Evolutionary conservation across 2,329 filamentous ascomycete species (phyloP), one percentile per base, ranked within the genome.

Genomic region (Chrysoporthe austroafricana): DNA sequence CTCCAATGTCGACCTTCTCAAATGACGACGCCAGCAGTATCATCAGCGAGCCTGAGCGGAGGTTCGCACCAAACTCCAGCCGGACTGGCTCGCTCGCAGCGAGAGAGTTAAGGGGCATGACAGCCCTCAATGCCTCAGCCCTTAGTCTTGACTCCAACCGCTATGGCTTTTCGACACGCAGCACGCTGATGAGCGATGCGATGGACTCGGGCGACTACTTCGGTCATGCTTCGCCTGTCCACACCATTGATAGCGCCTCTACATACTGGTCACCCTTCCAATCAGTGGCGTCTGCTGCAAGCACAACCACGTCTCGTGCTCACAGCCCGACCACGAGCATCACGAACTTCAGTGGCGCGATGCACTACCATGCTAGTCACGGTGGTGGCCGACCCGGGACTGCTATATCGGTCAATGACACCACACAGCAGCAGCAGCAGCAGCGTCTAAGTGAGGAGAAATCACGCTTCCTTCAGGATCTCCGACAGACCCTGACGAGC

Each of bases 191-290:
- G 52, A 85, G 87, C 1, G 91, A 93, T 71, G 84, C 90, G 7
- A 83, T 90, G 36, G 90, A 94, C 73, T 87, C 88, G 9, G 87
- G 89, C 71, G 88, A 93, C 76, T 88, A 91, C 78, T 87, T 96
- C 78, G 85, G 92, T 69, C 79, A 66, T 46, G 76, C 86, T 73
- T 92, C 90, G 21, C 90, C 91, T 0, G 84, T 91, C 0, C 82
- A 91, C 56, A 89, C 91, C 0, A 90, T 91, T 68, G 93, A 96
- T 73, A 91, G 92, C 0, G 86, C 86, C 34, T 89, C 88, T 18
- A 96, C 93, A 0, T 96, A 95, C 76, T 97, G 94, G 93, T 97
- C 94, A 2, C 92, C 92, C 0, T 94, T 95, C 72, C 90, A 92
- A 69, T 88, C 89, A 0, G 84, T 87, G 0, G 85, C 90, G 69